Conservation (phyloP, 164 flowering plant genomes). For the Paratinospora sagittata region DNA sequence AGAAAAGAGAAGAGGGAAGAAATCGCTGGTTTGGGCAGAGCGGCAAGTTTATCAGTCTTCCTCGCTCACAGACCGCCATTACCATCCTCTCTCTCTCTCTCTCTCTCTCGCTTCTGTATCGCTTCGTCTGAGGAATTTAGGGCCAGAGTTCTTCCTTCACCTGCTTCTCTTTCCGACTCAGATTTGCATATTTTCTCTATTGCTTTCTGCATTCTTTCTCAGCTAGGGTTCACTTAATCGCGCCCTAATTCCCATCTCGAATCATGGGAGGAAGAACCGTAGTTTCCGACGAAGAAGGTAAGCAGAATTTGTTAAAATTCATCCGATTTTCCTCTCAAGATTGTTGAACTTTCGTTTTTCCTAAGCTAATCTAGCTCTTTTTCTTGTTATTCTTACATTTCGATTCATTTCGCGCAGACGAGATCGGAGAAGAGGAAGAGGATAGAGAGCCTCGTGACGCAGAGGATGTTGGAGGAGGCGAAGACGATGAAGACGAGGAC, state of each 20-base stretch:
- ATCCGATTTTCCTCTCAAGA: neutral
- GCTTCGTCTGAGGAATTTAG: too few species aligned
- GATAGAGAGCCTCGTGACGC: conserved; percentile 36
- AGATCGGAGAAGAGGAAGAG: conserved; percentile 41
- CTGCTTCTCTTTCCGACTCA: too few species aligned
- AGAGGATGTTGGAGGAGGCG: conserved; percentile 31
- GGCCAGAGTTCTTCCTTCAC: too few species aligned
- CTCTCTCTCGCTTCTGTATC: too few species aligned
- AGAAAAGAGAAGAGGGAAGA: too few species aligned
- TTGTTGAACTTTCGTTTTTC: neutral
- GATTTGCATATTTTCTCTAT: too few species aligned
- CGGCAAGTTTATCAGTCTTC: too few species aligned
- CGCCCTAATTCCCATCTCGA: neutral
- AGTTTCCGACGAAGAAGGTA: conserved; percentile 12
- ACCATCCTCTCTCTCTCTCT: too few species aligned
- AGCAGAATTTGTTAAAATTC: neutral
- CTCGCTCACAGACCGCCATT: too few species aligned
- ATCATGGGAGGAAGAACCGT: conserved; percentile 13
- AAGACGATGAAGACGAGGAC: conserved; percentile 38
- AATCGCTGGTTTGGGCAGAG: too few species aligned
- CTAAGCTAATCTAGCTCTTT: neutral
- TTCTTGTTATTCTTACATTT: neutral
- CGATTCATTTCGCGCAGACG: conserved; percentile 38
- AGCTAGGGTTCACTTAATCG: neutral
- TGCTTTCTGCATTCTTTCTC: neutral